Conservation (phyloP, 352 stramenopile species). For the Globisporangium rhizosaccharum region DNA sequence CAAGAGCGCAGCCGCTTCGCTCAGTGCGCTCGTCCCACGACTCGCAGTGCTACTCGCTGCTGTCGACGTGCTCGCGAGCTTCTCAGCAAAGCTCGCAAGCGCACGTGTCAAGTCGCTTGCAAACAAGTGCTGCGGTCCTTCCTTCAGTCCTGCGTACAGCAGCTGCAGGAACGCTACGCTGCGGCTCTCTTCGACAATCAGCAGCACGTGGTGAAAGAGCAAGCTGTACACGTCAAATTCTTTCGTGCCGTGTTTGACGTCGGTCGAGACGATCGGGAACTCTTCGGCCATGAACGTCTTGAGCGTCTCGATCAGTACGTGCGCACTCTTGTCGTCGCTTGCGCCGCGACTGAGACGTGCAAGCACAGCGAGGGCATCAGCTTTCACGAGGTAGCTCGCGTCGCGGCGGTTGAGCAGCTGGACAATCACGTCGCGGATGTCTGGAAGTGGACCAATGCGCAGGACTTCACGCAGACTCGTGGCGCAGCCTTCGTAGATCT, state of each 20-base stretch:
- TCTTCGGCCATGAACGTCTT: conserved; percentile 57
- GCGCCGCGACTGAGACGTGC: conserved; percentile 22
- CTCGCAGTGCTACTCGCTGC: not conserved
- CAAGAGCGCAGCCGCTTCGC: conserved; percentile 16
- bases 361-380: conserved; percentile 43
- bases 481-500: conserved; percentile 35
- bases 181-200: conserved; percentile 48
- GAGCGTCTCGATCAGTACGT: conserved; percentile 27
- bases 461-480: conserved; percentile 20
- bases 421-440: conserved; percentile 32
- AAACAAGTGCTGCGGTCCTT: conserved; percentile 55
- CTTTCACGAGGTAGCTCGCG: conserved; percentile 56
- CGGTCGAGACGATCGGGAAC: conserved; percentile 70
- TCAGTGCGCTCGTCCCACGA: not conserved
- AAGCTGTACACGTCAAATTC: conserved; percentile 61
- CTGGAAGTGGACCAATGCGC: conserved; percentile 26
- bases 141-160: conserved; percentile 59
- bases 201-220: conserved; percentile 46
- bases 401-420: conserved; percentile 29
- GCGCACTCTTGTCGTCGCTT: conserved; percentile 6
- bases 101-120: conserved; percentile 38
- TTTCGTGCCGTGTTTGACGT: conserved; percentile 52
- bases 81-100: conserved; percentile 33
- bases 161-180: conserved; percentile 39
- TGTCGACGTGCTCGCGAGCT: conserved; percentile 7